Evolutionary conservation across 2,329 filamentous ascomycete genomes (phyloP).

Genomic region (Xenoacremonium recifei): DNA sequence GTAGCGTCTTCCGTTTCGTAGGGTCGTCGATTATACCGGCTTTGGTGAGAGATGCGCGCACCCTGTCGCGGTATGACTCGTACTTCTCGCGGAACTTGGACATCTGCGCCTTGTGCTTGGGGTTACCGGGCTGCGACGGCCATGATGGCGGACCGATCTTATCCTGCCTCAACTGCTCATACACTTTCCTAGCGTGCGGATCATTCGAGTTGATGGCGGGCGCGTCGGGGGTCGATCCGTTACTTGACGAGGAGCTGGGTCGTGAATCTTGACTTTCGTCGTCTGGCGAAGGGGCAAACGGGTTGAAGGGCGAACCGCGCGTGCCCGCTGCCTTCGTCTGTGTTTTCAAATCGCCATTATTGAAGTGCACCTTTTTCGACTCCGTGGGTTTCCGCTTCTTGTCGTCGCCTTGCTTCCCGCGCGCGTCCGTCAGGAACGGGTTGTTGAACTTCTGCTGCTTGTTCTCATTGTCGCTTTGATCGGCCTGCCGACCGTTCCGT

Average conservation of each 20-base stretch:
- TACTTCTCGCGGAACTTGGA: slow-evolving; percentile 55
- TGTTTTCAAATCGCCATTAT: slow-evolving; percentile 8
- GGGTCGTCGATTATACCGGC: slow-evolving; percentile 64
- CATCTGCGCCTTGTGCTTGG: slow-evolving; percentile 48
- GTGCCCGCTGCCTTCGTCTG: slow-evolving; percentile 13
- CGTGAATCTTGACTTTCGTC: slow-evolving; percentile 13
- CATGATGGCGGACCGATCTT: slow-evolving; percentile 53
- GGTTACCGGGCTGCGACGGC: slow-evolving; percentile 55
- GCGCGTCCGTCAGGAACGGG: slow-evolving; percentile 26
- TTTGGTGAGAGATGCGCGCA: slow-evolving; percentile 56
- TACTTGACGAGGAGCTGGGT: slow-evolving; percentile 25
- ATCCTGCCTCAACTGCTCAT: slow-evolving; percentile 53
- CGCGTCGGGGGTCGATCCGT: slow-evolving; percentile 18
- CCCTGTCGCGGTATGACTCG: slow-evolving; percentile 56
- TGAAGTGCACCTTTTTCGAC: slow-evolving; percentile 15
- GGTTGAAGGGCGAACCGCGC: slow-evolving; percentile 16
- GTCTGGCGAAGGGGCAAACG: slow-evolving; percentile 16
- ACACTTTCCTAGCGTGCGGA: slow-evolving; percentile 49
- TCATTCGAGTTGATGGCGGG: slow-evolving; percentile 28
- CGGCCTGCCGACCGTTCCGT: slow-evolving; percentile 19
- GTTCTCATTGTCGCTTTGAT: slow-evolving; percentile 27
- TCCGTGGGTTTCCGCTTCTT: slow-evolving; percentile 23
- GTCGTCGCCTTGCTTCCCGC: slow-evolving; percentile 23
- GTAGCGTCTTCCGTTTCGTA: slow-evolving; percentile 58
- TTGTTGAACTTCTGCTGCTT: slow-evolving; percentile 26